Percentiles rank a stretch among this genome's conserved stretches.
Evolutionary conservation across 2,329 filamentous ascomycete genomes (phyloP).

Genomic region (Apiospora koreana): DNA sequence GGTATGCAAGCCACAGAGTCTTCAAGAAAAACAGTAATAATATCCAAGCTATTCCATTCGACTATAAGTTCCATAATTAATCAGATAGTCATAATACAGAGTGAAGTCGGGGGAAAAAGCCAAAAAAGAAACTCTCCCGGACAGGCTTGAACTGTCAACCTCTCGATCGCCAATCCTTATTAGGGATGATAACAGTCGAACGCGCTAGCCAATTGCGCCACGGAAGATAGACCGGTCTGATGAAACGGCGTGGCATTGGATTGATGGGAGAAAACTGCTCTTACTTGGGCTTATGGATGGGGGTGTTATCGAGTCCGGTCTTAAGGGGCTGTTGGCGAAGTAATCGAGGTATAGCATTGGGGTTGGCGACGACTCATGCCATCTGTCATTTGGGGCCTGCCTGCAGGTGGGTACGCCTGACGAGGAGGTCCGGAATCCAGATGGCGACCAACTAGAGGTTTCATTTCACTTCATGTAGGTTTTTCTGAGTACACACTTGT

Average conservation of each 20-base stretch:
- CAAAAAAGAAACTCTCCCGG: conserved; percentile 1
- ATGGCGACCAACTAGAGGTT: not conserved
- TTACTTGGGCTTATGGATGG: not conserved
- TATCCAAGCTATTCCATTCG: too few species aligned
- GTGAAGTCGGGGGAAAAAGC: too few species aligned
- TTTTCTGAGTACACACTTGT: too few species aligned
- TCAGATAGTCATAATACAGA: too few species aligned
- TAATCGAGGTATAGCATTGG: not conserved
- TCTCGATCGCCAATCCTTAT: not conserved
- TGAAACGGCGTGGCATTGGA: not conserved
- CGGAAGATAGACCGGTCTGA: conserved; percentile 21
- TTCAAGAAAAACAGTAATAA: too few species aligned
- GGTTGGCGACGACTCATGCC: not conserved
- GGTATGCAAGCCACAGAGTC: too few species aligned
- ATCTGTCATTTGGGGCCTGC: not conserved
- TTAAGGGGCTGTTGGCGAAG: not conserved
- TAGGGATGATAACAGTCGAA: conserved; percentile 49
- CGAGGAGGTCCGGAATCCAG: not conserved
- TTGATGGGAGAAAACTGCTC: not conserved
- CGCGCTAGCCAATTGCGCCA: conserved; percentile 55
- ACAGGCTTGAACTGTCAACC: conserved; percentile 13
- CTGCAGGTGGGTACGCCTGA: not conserved
- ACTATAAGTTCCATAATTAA: too few species aligned
- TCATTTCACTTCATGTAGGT: too few species aligned
- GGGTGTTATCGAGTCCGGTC: too few species aligned